Percentiles rank a stretch among this genome's conserved stretches.
Evolutionary conservation across 2,329 filamentous ascomycete species (phyloP).

Genomic region (Verticillium nonalfalfae): DNA sequence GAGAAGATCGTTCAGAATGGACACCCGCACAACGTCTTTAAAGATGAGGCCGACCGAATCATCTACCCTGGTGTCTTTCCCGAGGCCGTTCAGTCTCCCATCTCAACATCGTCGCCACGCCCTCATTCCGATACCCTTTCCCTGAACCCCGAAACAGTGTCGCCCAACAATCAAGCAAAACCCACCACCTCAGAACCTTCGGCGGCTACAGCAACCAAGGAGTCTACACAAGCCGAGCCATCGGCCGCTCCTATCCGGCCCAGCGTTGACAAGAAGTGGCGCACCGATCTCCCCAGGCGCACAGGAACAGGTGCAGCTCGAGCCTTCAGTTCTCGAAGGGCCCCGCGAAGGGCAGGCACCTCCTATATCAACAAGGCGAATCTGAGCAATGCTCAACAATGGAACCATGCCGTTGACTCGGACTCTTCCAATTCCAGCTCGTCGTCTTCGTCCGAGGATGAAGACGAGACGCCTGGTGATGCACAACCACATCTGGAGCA

Average conservation of each 20-base stretch:
- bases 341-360: slow-evolving; percentile 17
- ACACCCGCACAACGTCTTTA: slow-evolving; percentile 20
- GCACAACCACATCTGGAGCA: not conserved
- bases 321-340: slow-evolving; percentile 9
- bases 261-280: slow-evolving; percentile 12
- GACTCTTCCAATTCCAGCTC: slow-evolving; percentile 15
- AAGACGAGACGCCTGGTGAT: slow-evolving; percentile 3
- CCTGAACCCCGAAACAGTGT: not conserved
- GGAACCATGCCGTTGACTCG: slow-evolving; percentile 3
- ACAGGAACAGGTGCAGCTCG: not conserved
- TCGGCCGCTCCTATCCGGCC: slow-evolving; percentile 9
- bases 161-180: not conserved
- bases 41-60: slow-evolving; percentile 20
- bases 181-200: not conserved
- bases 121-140: not conserved
- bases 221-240: not conserved
- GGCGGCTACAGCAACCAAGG: not conserved
- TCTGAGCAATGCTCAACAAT: slow-evolving; percentile 11
- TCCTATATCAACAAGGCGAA: slow-evolving; percentile 21
- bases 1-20: slow-evolving; percentile 18
- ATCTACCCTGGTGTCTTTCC: slow-evolving; percentile 25
- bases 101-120: not conserved
- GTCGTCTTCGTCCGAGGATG: slow-evolving; percentile 15
- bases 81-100: slow-evolving; percentile 16
- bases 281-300: slow-evolving; percentile 13